phyloP scores from a whole-genome alignment of 2,329 filamentous ascomycete genomes.

The Pseudovirgaria hyperparasitica region DNA sequence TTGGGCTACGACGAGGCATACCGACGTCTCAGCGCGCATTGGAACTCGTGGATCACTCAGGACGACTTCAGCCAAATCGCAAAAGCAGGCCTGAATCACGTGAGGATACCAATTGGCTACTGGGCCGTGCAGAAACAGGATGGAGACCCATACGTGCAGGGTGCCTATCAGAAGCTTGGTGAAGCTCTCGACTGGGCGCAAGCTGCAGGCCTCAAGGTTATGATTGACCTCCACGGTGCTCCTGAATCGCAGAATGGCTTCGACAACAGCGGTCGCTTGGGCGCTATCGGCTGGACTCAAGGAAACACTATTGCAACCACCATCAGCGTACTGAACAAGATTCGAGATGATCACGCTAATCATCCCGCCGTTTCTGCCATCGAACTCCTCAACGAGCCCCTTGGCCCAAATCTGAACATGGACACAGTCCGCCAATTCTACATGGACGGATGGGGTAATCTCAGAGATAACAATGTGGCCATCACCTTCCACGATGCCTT shows the following conservation, averaged over 20 bases:
- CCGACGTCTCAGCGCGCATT: slow-evolving; percentile 39
- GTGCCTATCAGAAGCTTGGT: slow-evolving; percentile 46
- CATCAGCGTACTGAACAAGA: slow-evolving; percentile 30
- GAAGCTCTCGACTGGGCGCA: slow-evolving; percentile 47
- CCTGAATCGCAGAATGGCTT: slow-evolving; percentile 55
- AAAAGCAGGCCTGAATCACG: slow-evolving; percentile 46
- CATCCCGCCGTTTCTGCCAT: slow-evolving; percentile 34
- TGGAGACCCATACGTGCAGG: slow-evolving; percentile 49
- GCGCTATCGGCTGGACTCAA: slow-evolving; percentile 32
- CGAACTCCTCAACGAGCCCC: slow-evolving; percentile 35
- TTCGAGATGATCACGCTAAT: slow-evolving; percentile 31
- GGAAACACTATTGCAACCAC: slow-evolving; percentile 30
- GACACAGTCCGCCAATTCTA: slow-evolving; percentile 32
- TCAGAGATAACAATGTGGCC: slow-evolving; percentile 28
- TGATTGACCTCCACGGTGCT: slow-evolving; percentile 46
- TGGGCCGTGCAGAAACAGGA: slow-evolving; percentile 44
- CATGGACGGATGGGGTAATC: slow-evolving; percentile 35
- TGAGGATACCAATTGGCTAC: slow-evolving; percentile 54
- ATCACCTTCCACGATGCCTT: slow-evolving; percentile 36
- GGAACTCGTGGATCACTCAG: slow-evolving; percentile 44
- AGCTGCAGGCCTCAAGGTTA: slow-evolving; percentile 45
- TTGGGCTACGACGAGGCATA: slow-evolving; percentile 38
- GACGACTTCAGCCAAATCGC: slow-evolving; percentile 44
- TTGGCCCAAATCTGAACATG: slow-evolving; percentile 30
- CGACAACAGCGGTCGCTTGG: slow-evolving; percentile 48